Evolutionary conservation across 2,329 filamentous ascomycete genomes (phyloP), one percentile per base, ranked within the genome.

Genomic region (Aspergillus thermomutatus): DNA sequence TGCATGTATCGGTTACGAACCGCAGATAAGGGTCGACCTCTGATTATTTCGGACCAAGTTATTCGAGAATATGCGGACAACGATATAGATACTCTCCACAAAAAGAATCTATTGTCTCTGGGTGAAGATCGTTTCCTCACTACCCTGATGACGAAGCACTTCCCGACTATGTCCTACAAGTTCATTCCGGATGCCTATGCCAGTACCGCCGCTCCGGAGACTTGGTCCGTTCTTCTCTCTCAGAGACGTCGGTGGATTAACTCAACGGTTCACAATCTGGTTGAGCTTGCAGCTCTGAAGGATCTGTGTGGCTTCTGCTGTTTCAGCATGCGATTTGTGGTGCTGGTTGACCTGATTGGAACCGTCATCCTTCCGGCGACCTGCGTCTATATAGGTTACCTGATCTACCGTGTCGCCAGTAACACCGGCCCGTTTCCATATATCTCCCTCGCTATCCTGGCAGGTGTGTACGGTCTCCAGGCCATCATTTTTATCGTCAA

Each of bases 201-300:
- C 64, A 88, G 90, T 69, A 99, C 94, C 1, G 93, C 93, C 46
- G 94, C 94, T 0, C 94, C 94, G 2, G 92, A 97, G 69, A 90
- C 89, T 25, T 99, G 92, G 91, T 90, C 87, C 69, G 91, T 99
- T 66, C 79, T 99, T 66, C 82, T 99, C 31, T 99, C 94, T n/a
- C 94, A 99, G 74, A 88, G 94, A 82, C 92, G 94, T 80, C 89
- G 94, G 73, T 99, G 94, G 94, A 99, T 99, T 75, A 99, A 99
- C 79, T 97, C 94, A 1, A 99, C 94, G 9, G 89, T 99, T 60
- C 94, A 99, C 82, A 99, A 99, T 73, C 76, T 99, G 70, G 89
- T 88, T 26, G 94, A 99, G 74, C 80, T 99, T 69, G 88, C 96
- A 72, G 88, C 88, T 67, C 83, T 99, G 49, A 89, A 92, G 73